Evolutionary conservation across 163 green algal species (phyloP), one percentile per base, ranked within the genome.

Genomic region (Chloroidium sp.): DNA sequence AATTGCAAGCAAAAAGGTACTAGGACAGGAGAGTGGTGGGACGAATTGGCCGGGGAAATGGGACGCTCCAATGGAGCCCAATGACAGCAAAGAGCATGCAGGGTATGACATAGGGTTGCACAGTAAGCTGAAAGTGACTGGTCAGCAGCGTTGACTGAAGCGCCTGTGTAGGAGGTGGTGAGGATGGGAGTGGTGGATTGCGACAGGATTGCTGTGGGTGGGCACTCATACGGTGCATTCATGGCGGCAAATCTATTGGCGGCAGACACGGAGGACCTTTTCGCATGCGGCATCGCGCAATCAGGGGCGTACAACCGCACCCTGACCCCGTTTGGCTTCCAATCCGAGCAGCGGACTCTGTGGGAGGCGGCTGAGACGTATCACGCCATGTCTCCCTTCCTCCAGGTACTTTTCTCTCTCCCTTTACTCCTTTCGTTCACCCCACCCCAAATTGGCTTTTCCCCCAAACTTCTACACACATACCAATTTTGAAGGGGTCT

Each of bases 251-350:
- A 98, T 85, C 90, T 99, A 67, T 84, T 98, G 69, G 93, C 93
- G 0, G 36, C 36, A 36, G 95, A 98, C 83, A 89, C 88, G 2
- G 92, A 90, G 0, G 87, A 97, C 60, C 88, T 99, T 59, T 99
- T 99, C 85, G 90, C 90, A 2, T 97, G 92, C 78, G 95, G 90
- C 83, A 93, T 97, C 75, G 78, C 78, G 12, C 67, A 77, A 10
- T 95, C 87, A 3, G 96, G 96, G 12, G 96, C 96, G 0, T 99
- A 98, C 91, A 99, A 99, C 89, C 90, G 83, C 61, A 99, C 96
- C 2, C 90, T 99, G 60, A 99, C 97, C 8, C 97, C 97, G 1
- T 99, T 99, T 88, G 93, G 95, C 4, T 99, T 99, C 88, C 96
- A 98, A 85, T 79, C 84, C 1, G 89, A 92, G 83, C 84, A 91